These are phyloP conservation scores for Naganishia sp. DNA, from an alignment of 1,284 basidiomycete genomes.

Conservation along the genomic window DNA sequence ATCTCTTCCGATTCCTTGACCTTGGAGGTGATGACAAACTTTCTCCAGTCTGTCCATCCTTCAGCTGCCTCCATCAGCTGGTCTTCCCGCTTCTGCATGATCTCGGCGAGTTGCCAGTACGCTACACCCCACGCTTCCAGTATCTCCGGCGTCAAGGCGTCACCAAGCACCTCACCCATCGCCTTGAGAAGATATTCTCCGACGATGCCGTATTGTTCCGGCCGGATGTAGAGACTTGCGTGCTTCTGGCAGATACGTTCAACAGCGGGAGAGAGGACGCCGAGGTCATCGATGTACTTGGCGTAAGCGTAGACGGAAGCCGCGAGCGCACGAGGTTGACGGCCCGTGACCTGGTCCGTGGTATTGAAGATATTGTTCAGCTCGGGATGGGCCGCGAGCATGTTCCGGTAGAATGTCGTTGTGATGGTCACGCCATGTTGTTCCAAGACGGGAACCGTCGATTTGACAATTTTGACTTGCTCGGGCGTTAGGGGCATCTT, in stretches of 20 bases:
- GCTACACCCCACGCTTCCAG: conserved; percentile 43
- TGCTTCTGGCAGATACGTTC: conserved; percentile 46
- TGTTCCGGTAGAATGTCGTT: conserved; percentile 42
- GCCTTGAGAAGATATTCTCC: conserved; percentile 43
- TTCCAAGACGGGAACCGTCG: conserved; percentile 44
- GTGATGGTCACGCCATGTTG: conserved; percentile 45
- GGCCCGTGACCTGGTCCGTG: conserved; percentile 32
- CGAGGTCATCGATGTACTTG: conserved; percentile 46
- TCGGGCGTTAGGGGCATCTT: conserved; percentile 37
- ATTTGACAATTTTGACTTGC: conserved; percentile 43
- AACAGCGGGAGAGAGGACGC: conserved; percentile 43
- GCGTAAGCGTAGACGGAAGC: conserved; percentile 45
- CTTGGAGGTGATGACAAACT: conserved; percentile 40
- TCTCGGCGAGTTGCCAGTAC: conserved; percentile 41
- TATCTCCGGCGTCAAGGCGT: conserved; percentile 43
- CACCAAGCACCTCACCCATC: conserved; percentile 43
- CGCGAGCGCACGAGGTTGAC: conserved; percentile 45
- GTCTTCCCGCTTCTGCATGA: conserved; percentile 46
- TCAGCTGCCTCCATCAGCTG: conserved; percentile 36
- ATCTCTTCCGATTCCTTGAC: conserved; percentile 41
- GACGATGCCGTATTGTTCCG: conserved; percentile 46
- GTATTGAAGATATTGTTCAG: conserved; percentile 43
- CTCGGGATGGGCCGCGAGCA: conserved; percentile 41
- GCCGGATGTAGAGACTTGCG: conserved; percentile 42
- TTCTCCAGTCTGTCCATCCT: conserved; percentile 42